Conservation (phyloP, 78 protist species). For the Emiliania huxleyi region DNA sequence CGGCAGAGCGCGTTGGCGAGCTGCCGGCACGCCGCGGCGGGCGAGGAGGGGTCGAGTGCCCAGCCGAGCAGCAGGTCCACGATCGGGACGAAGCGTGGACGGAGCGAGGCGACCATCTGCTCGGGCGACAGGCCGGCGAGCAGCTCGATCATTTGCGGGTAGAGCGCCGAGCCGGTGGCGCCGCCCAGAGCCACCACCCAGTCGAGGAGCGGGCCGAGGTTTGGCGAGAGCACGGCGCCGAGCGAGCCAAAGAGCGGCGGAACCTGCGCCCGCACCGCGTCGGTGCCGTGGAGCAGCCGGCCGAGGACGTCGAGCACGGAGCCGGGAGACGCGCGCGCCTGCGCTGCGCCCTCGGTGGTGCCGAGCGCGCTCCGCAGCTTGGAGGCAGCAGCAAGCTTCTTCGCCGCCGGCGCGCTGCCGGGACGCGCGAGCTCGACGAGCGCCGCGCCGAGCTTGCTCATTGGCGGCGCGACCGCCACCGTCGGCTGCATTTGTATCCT, state of each 20-base stretch:
- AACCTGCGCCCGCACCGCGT: neutral
- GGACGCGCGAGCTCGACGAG: no score
- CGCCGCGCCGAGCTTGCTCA: no score
- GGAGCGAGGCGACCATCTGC: neutral
- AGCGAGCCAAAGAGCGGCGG: neutral
- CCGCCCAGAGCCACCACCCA: neutral
- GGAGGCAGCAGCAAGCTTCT: no score
- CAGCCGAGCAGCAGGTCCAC: neutral
- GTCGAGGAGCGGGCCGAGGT: neutral
- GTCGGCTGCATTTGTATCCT: no score
- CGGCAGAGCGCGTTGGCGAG: neutral
- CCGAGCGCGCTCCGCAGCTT: no score
- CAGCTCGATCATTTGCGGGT: neutral
- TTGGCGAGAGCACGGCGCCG: neutral
- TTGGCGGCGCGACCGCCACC: no score
- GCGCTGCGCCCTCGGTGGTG: no score
- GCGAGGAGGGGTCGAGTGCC: neutral
- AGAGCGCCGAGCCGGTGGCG: neutral
- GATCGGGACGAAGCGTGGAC: neutral
- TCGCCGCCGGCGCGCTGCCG: no score
- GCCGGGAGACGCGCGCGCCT: no score
- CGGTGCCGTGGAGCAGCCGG: no score
- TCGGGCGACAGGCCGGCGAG: neutral
- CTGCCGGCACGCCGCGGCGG: neutral
- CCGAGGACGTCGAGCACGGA: no score